phyloP scores from a whole-genome alignment of 2,329 filamentous ascomycete species.

The Colletotrichum neosansevieriae region DNA sequence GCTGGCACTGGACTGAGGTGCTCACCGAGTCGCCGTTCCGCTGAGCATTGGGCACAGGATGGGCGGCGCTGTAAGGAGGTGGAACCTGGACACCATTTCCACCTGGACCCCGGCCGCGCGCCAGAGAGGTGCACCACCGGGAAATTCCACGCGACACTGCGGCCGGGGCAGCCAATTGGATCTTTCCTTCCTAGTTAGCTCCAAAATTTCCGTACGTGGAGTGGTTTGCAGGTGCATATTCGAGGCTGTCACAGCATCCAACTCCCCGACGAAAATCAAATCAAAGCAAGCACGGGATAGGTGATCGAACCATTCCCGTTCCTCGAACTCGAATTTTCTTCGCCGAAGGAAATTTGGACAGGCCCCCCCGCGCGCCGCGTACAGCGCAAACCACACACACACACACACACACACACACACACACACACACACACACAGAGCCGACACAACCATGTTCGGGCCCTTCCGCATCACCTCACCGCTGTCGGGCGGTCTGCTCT shows the following conservation, averaged over 20 bases:
- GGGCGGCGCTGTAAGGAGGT: conserved; percentile 18
- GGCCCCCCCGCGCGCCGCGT: background rate
- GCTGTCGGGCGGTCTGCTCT: conserved; percentile 84
- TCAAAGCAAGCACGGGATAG: background rate
- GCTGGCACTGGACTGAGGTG: no score
- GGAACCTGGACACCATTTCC: background rate
- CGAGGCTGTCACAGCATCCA: background rate
- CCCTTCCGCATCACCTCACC: conserved; percentile 83
- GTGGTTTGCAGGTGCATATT: background rate
- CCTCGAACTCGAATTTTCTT: no score
- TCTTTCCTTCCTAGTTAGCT: conserved; percentile 22
- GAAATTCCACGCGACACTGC: conserved; percentile 30
- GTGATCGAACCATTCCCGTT: no score
- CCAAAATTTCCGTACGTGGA: conserved; percentile 37
- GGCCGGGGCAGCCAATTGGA: conserved; percentile 6
- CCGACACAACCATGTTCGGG: conserved; percentile 76
- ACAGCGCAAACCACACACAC: background rate
- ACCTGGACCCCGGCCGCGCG: background rate
- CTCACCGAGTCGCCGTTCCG: background rate
- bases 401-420: conserved; percentile 5
- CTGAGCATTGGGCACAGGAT: background rate
- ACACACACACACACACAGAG: conserved; percentile 2
- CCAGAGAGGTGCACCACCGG: conserved; percentile 11
- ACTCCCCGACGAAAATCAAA: conserved; percentile 6
- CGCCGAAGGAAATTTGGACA: no score